Evolutionary conservation across 176 grass and related monocot species (phyloP), one percentile per base, ranked within the genome.

Genomic region (Alopecurus myosuroides): DNA sequence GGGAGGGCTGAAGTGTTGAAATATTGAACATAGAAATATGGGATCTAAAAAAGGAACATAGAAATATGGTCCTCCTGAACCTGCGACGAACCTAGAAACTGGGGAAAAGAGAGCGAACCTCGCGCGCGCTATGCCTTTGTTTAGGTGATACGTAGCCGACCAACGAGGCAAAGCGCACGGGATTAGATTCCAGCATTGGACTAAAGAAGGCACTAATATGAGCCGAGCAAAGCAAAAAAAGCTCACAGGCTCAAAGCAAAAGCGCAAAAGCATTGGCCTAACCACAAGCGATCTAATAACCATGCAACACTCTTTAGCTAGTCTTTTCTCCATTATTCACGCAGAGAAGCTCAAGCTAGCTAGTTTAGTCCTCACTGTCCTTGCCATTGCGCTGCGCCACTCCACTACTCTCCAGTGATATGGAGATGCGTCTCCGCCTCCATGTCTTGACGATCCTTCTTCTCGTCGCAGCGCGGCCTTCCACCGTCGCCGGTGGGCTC

Each of bases 221-320:
- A 66, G 15, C 55, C 35, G 12, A 65, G 58, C 57, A 81, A 89
- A 85, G 87, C 68, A 64, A 80, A 89, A 81, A 81, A 89, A 81
- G 87, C 75, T 78, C 57, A 81, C 55, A 80, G 55, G 18, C 13
- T 62, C 22, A 83, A 88, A 88, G 76, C 44, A 3, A 85, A 85
- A 85, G 75, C 13, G 35, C 29, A 35, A 82, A 56, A 49, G 71
- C 45, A 62, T 2, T 48, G 28, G 48, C 55, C 13, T 20, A 20
- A 79, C 40, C 14, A 26, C 70, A 23, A 51, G 31, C 37, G 42
- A 77, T 57, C 26, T 14, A 45, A 44, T 53, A 41, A 13, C 46
- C 14, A 10, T 13, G 12, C 11, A 45, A 22, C 30, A 74, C 33
- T 35, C 56, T 73, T 35, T 33, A 46, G n/a, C n/a, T n/a, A n/a